A percentile compares a stretch with the other conserved stretches of the same genome.
Evolutionary conservation across 2,329 filamentous ascomycete genomes (phyloP).

Genomic region (Neophaeococcomyces aloes): DNA sequence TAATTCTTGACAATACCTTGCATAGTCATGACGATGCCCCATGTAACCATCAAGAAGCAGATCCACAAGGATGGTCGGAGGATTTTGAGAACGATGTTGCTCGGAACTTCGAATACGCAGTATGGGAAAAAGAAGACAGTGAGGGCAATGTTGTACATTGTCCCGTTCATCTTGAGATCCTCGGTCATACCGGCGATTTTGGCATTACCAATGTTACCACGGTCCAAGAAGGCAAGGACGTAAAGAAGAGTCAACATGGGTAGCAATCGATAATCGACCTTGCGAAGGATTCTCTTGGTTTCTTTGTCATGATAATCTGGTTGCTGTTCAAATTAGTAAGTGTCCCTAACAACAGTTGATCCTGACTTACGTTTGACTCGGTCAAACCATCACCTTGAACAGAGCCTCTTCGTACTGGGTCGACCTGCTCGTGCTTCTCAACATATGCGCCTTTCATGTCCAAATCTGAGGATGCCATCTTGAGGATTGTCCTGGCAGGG

Average conservation of each 20-base stretch:
- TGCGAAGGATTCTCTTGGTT: constrained; percentile 4
- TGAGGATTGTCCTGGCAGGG: no score
- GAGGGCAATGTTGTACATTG: constrained; percentile 29
- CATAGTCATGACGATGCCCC: constrained; percentile 41
- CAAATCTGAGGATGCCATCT: no score
- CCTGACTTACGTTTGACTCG: background rate
- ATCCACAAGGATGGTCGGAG: constrained; percentile 25
- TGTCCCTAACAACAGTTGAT: background rate
- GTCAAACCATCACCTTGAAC: background rate
- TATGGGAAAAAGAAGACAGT: constrained; percentile 57
- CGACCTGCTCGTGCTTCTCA: no score
- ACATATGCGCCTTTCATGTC: no score
- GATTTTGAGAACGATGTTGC: constrained; percentile 51
- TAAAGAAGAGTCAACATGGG: constrained; percentile 12
- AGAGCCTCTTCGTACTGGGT: no score
- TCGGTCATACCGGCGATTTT: constrained; percentile 35
- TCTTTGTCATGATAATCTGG: constrained; percentile 9
- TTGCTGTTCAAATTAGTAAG: background rate
- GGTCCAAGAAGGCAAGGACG: constrained; percentile 25
- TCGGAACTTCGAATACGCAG: constrained; percentile 47
- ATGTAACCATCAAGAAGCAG: constrained; percentile 28
- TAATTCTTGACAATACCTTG: constrained; percentile 41
- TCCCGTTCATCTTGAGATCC: constrained; percentile 33
- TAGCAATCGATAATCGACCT: constrained; percentile 9
- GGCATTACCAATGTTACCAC: constrained; percentile 39